A percentile compares a stretch with the other conserved stretches of the same genome.
Conservation (phyloP, 140 eudicot species). For the Oenanthe javanica region DNA sequence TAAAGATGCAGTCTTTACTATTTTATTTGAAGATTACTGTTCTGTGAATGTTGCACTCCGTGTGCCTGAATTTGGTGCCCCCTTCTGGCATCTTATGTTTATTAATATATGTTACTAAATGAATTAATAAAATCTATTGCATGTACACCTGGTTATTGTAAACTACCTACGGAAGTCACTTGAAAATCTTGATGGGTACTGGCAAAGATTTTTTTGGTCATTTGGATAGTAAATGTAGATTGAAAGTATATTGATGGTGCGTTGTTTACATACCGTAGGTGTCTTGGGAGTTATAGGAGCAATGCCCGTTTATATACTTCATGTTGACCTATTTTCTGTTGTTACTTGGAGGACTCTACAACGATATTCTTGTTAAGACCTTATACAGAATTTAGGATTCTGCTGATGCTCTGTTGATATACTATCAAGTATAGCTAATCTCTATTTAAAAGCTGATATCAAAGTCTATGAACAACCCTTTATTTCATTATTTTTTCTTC, state of each 20-base stretch:
- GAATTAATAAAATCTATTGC: not conserved
- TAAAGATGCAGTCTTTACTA: not conserved
- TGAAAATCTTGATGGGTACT: not conserved
- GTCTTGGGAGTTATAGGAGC: constrained; percentile 1
- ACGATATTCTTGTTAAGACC: not conserved
- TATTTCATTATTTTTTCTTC: not conserved
- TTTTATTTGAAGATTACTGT: not conserved
- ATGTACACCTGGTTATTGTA: not conserved
- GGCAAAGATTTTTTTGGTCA: not conserved
- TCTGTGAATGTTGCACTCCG: not conserved
- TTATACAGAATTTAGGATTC: not conserved
- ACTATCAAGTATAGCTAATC: not conserved
- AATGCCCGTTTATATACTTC: not conserved
- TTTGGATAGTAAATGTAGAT: not conserved
- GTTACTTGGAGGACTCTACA: not conserved
- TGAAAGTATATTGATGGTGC: not conserved
- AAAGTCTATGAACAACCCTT: not conserved
- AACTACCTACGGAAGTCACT: not conserved
- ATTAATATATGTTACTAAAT: not conserved
- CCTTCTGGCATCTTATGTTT: not conserved
- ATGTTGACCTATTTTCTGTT: not conserved
- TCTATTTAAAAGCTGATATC: not conserved
- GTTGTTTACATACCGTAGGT: not conserved
- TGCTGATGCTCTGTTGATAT: not conserved
- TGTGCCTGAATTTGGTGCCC: not conserved